Conservation (phyloP, 2,329 filamentous ascomycete genomes). For the Pestalotiopsis sp. region DNA sequence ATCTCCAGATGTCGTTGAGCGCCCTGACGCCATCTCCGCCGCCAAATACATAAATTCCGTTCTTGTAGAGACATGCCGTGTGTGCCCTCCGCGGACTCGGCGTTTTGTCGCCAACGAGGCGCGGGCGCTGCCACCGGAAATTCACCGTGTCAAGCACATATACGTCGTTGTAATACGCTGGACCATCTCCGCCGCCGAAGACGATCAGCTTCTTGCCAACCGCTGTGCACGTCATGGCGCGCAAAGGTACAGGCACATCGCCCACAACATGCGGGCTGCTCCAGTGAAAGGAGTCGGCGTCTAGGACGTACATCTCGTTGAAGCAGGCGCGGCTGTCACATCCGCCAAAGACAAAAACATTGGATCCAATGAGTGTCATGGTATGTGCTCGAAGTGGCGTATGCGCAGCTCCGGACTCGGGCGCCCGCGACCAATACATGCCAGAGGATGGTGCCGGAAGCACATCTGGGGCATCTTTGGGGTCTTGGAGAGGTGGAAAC, state of each 20-base stretch:
- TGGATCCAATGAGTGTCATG: constrained; percentile 66
- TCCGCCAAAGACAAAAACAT: constrained; percentile 69
- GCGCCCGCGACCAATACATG: constrained; percentile 73
- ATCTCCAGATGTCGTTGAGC: constrained; percentile 72
- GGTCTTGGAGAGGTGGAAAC: constrained; percentile 60
- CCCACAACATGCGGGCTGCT: constrained; percentile 65
- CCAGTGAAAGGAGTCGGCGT: constrained; percentile 72
- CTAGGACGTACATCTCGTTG: constrained; percentile 69
- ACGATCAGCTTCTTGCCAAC: constrained; percentile 71
- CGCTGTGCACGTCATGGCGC: constrained; percentile 73
- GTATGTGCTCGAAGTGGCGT: constrained; percentile 67
- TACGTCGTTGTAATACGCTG: constrained; percentile 72
- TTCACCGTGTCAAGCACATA: constrained; percentile 73
- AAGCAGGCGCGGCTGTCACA: constrained; percentile 69
- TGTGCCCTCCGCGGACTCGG: constrained; percentile 67
- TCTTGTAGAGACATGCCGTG: constrained; percentile 72
- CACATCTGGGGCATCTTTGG: constrained; percentile 59
- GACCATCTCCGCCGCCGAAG: constrained; percentile 71
- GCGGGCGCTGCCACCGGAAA: constrained; percentile 66
- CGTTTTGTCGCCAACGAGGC: constrained; percentile 57
- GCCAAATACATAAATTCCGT: constrained; percentile 72
- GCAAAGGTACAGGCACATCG: constrained; percentile 64
- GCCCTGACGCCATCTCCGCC: constrained; percentile 71
- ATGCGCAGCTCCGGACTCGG: constrained; percentile 63
- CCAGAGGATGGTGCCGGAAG: constrained; percentile 65